These are phyloP conservation scores for Neoascochyta sp. DNA, from an alignment of 2,329 filamentous ascomycete genomes.

Conservation along the genomic window DNA sequence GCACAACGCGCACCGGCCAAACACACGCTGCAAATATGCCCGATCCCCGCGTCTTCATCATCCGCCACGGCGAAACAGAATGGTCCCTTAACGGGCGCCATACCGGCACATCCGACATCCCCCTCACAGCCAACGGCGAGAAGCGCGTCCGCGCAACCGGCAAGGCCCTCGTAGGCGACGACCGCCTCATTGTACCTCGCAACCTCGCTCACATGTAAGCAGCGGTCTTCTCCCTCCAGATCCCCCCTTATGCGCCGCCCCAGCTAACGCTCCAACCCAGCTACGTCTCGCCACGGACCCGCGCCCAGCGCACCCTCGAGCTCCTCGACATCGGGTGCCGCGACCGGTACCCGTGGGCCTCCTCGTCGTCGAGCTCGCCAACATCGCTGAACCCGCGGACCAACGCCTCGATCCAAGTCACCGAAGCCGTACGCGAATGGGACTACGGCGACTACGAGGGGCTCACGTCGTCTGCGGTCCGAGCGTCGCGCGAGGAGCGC, in stretches of 20 bases:
- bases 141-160: slow-evolving; percentile 61
- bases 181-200: slow-evolving; percentile 77
- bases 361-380: slow-evolving; percentile 2
- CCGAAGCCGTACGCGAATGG: slow-evolving; percentile 57
- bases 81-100: slow-evolving; percentile 80
- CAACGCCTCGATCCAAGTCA: slow-evolving; percentile 47
- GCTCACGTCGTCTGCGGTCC: slow-evolving; percentile 51
- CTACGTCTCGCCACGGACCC: slow-evolving; percentile 81
- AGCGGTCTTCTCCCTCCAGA: slow-evolving; percentile 1
- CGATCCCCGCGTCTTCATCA: slow-evolving; percentile 50
- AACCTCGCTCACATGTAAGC: slow-evolving; percentile 80
- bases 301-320: slow-evolving; percentile 86
- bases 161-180: slow-evolving; percentile 75
- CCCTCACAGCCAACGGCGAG: slow-evolving; percentile 72
- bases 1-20: too few relatives aligned
- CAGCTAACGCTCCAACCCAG: slow-evolving; percentile 31
- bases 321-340: slow-evolving; percentile 71
- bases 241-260: background rate
- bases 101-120: slow-evolving; percentile 82
- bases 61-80: slow-evolving; percentile 89
- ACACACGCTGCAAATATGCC: too few relatives aligned
- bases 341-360: slow-evolving; percentile 68
- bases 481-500: slow-evolving; percentile 42
- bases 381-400: slow-evolving; percentile 28
- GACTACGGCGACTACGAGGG: slow-evolving; percentile 63